A percentile compares a stretch with the other conserved stretches of the same genome.
Evolutionary conservation across 805 yeast genomes (phyloP).

Genomic region (Nakazawaea holstii): DNA sequence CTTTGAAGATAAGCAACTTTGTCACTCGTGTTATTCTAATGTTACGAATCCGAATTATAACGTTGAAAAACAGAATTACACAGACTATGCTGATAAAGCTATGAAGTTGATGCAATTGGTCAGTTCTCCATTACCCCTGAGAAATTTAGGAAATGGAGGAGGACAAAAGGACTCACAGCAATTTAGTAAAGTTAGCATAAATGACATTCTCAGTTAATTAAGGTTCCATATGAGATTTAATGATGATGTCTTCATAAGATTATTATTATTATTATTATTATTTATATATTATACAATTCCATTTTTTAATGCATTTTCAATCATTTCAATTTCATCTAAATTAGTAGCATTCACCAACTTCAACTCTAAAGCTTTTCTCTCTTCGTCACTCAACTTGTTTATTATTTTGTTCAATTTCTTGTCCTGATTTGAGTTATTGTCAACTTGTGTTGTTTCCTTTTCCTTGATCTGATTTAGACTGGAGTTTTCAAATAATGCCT

Average conservation of each 20-base stretch:
- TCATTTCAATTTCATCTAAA: constrained; percentile 67
- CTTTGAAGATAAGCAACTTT: not conserved
- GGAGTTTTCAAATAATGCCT: constrained; percentile 34
- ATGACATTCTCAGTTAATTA: constrained; percentile 7
- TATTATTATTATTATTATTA: not conserved
- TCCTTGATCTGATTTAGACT: constrained; percentile 18
- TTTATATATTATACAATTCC: constrained; percentile 24
- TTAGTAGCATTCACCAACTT: constrained; percentile 59
- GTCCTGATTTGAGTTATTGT: constrained; percentile 15
- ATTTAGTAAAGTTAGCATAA: constrained; percentile 6
- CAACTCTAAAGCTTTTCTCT: constrained; percentile 42
- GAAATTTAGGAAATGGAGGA: no score
- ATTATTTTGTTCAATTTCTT: constrained; percentile 16
- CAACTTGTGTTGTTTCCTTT: constrained; percentile 3
- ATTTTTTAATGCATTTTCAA: constrained; percentile 49
- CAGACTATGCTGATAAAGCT: constrained; percentile 7
- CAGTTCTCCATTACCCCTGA: not conserved
- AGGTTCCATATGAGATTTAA: no score
- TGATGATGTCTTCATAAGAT: no score
- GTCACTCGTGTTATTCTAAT: constrained; percentile 10
- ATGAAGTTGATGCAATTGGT: constrained; percentile 3
- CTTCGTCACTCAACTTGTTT: constrained; percentile 48
- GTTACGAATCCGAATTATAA: not conserved
- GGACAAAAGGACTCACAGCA: not conserved
- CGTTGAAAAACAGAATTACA: constrained; percentile 6